Percentiles rank a stretch among this genome's conserved stretches.
Conservation (phyloP, 2,329 filamentous ascomycete genomes). For the Trichoderma citrinoviride region DNA sequence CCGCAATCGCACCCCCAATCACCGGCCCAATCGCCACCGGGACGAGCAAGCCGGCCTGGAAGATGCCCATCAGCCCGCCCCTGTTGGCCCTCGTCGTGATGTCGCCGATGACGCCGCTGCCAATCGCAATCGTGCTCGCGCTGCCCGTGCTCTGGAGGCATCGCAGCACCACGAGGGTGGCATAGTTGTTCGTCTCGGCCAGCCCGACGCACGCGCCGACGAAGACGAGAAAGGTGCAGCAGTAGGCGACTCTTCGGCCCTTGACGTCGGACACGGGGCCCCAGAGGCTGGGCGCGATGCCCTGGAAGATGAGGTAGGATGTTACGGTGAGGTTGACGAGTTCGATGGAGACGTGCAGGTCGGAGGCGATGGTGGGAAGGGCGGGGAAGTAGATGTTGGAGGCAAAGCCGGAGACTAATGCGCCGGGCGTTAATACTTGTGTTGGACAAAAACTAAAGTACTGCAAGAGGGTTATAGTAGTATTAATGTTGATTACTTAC, state of each 20-base stretch:
- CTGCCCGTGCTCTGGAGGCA: constrained; percentile 58
- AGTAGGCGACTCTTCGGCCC: constrained; percentile 53
- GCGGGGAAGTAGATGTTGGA: constrained; percentile 57
- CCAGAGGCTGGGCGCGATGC: constrained; percentile 55
- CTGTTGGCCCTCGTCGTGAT: constrained; percentile 60
- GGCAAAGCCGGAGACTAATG: constrained; percentile 41
- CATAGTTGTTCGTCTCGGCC: constrained; percentile 48
- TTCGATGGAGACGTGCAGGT: constrained; percentile 43
- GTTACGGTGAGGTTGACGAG: constrained; percentile 52
- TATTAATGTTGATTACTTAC: constrained; percentile 31
- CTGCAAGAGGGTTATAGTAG: background rate
- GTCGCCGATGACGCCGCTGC: constrained; percentile 61
- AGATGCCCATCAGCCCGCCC: constrained; percentile 57
- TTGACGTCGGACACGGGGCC: constrained; percentile 54
- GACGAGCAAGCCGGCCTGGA: constrained; percentile 47
- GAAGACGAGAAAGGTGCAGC: constrained; percentile 53
- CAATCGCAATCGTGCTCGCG: constrained; percentile 58
- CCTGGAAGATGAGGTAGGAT: constrained; percentile 60
- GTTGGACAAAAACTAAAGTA: background rate
- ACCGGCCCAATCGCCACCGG: constrained; percentile 53
- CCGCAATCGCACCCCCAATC: constrained; percentile 55
- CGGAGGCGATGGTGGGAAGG: constrained; percentile 46
- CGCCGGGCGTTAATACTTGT: background rate
- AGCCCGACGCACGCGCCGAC: constrained; percentile 54
- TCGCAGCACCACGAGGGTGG: constrained; percentile 51